Evolutionary conservation across 768 basidiomycete species (phyloP), one percentile per base, ranked within the genome.

Genomic region (Lepiota brunneoincarnata): DNA sequence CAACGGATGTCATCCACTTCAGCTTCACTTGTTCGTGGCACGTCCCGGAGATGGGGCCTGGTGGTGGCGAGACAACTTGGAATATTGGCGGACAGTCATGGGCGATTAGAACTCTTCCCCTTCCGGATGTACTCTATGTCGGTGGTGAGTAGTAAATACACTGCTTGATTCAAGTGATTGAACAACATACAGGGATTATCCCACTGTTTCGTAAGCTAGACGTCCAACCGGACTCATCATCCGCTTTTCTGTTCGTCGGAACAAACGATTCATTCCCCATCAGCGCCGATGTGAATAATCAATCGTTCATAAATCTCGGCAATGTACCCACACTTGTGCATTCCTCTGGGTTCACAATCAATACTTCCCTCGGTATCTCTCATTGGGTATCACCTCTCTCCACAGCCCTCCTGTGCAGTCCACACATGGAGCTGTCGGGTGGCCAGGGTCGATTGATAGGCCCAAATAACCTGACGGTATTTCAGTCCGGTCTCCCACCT

Each of bases 1-100:
- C 49, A 6, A 51, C 26, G 11, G 49, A 51, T 21, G 49, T 51
- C 4, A 17, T 51, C 20, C 38, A 28, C 18, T 51, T 42, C 40
- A 51, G 41, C 20, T 51, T 41, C 17, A 31, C 49, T 3, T 51
- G 40, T 41, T 9, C 11, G 4, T 51, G 49, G 49, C 17, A 18
- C 11, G 14, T 34, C 9, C 49, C 38, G 5, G n/a, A 26, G 24
- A 42, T 41, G 39, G 17, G 24, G 4, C n/a, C 26, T 7, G 2
- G 17, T 18, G 39, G 42, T 12, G 24, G 38, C 6, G 7, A 18
- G 1, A 41, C 39, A 10, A 34, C 28, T 15, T 51, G 40, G 49
- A 20, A 12, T 20, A 17, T 51, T 2, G 17, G 41, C 17, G 39
- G 49, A 14, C 28, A 41, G 24, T n/a, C 38, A 28, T 51, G 49